Percentiles rank a stretch among this genome's conserved stretches.
Conservation (phyloP, 2,329 filamentous ascomycete species). For the Ophiosphaerella herpotricha region DNA sequence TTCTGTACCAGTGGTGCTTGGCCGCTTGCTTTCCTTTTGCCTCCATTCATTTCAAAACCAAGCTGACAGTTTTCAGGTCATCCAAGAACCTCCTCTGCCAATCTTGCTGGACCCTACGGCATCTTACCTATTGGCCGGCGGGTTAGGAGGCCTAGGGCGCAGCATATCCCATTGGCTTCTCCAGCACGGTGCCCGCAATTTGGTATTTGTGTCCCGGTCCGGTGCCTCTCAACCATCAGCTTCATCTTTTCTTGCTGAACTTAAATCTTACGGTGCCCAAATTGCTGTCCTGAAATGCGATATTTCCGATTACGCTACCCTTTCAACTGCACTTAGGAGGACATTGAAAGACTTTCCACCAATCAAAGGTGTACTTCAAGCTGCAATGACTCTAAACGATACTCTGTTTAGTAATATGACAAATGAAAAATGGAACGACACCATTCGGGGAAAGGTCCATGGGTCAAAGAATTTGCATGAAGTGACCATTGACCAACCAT, state of each 20-base stretch:
- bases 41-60: not conserved
- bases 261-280: slow-evolving; percentile 1
- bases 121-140: slow-evolving; percentile 24
- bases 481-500: not conserved
- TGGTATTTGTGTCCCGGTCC: slow-evolving; percentile 22
- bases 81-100: not conserved
- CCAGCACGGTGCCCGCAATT: slow-evolving; percentile 12
- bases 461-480: slow-evolving; percentile 39
- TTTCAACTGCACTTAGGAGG: not conserved
- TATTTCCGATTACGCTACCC: slow-evolving; percentile 3
- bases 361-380: slow-evolving; percentile 20
- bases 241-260: slow-evolving; percentile 2
- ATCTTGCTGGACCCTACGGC: slow-evolving; percentile 4
- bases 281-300: slow-evolving; percentile 12
- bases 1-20: not conserved
- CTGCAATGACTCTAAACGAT: slow-evolving; percentile 22
- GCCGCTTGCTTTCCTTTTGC: no score
- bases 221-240: slow-evolving; percentile 5
- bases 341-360: slow-evolving; percentile 7
- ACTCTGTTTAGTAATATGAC: slow-evolving; percentile 18
- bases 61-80: slow-evolving; percentile 4
- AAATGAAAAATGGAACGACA: slow-evolving; percentile 8
- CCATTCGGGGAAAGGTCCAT: slow-evolving; percentile 34
- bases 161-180: slow-evolving; percentile 19
- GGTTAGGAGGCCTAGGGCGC: slow-evolving; percentile 24